Evolutionary conservation across 2,329 filamentous ascomycete genomes (phyloP).

Genomic region (Colletotrichum eleusines): DNA sequence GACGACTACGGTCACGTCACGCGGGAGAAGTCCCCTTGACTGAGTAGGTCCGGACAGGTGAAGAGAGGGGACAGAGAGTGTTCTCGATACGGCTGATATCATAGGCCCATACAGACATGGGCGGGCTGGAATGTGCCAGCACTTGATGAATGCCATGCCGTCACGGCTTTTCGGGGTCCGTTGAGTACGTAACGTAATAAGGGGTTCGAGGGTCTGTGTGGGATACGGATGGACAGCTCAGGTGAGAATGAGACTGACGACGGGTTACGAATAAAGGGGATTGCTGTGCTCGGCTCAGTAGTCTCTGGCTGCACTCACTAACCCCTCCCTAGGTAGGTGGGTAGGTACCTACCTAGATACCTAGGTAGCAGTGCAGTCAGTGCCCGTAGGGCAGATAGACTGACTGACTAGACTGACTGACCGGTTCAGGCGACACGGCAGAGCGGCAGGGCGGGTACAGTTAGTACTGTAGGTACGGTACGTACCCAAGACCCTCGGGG

Average conservation of each 20-base stretch:
- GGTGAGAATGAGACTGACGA: too few species aligned
- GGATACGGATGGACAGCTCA: too few species aligned
- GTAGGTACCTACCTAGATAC: too few species aligned
- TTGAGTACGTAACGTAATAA: neutral
- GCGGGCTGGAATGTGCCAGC: conserved; percentile 10
- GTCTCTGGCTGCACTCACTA: too few species aligned
- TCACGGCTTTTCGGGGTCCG: neutral
- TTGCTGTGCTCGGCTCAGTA: too few species aligned
- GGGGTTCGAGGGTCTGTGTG: neutral
- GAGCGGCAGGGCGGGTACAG: too few species aligned
- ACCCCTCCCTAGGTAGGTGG: too few species aligned
- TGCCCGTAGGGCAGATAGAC: too few species aligned
- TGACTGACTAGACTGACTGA: too few species aligned
- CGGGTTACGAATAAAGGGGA: too few species aligned
- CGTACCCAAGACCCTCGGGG: conserved; percentile 17
- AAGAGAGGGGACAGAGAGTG: neutral
- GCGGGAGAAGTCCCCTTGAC: neutral
- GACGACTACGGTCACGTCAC: conserved; percentile 1
- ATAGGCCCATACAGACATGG: neutral
- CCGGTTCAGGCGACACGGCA: too few species aligned
- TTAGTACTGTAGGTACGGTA: neutral
- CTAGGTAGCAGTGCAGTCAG: too few species aligned
- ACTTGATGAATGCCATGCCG: neutral
- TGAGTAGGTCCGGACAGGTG: neutral
- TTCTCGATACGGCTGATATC: conserved; percentile 1